phyloP scores from a whole-genome alignment of 1,284 basidiomycete genomes.

The Moesziomyces globuligerus region DNA sequence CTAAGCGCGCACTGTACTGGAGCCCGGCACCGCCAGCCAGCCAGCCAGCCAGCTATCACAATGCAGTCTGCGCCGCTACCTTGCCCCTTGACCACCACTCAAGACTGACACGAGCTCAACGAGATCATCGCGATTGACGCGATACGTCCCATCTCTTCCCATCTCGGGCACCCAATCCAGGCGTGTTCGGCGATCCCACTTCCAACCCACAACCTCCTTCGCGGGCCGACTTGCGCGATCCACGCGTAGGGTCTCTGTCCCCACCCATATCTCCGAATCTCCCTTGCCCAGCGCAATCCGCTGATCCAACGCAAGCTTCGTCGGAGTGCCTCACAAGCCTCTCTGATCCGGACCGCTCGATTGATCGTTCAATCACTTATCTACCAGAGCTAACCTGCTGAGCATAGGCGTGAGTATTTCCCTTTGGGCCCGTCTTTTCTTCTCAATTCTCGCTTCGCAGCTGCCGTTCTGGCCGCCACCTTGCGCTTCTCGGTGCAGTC shows the following conservation, averaged over 20 bases:
- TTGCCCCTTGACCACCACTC: slow-evolving; percentile 17
- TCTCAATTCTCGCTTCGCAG: background rate
- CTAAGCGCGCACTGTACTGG: no score
- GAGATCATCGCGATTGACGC: slow-evolving; percentile 47
- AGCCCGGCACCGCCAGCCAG: background rate
- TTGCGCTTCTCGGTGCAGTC: background rate
- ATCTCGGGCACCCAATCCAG: slow-evolving; percentile 59
- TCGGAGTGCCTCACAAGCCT: slow-evolving; percentile 22
- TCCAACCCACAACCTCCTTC: slow-evolving; percentile 1
- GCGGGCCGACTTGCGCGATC: slow-evolving; percentile 44
- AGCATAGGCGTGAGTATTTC: slow-evolving; percentile 49
- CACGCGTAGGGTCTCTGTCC: slow-evolving; percentile 48
- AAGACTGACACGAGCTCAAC: slow-evolving; percentile 22
- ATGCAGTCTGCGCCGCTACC: background rate
- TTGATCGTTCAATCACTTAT: slow-evolving; percentile 47
- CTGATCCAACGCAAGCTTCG: slow-evolving; percentile 26
- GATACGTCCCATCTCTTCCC: slow-evolving; percentile 39
- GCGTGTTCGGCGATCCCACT: slow-evolving; percentile 49
- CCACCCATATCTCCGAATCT: background rate
- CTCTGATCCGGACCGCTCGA: slow-evolving; percentile 45
- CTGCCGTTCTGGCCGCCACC: background rate
- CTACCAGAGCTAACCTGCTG: slow-evolving; percentile 43
- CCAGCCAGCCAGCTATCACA: no score
- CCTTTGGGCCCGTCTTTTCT: background rate
- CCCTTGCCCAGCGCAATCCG: slow-evolving; percentile 36